These are phyloP conservation scores for Tritrichomonas musculus DNA, from an alignment of 208 protist genomes.

Conservation along the genomic window DNA sequence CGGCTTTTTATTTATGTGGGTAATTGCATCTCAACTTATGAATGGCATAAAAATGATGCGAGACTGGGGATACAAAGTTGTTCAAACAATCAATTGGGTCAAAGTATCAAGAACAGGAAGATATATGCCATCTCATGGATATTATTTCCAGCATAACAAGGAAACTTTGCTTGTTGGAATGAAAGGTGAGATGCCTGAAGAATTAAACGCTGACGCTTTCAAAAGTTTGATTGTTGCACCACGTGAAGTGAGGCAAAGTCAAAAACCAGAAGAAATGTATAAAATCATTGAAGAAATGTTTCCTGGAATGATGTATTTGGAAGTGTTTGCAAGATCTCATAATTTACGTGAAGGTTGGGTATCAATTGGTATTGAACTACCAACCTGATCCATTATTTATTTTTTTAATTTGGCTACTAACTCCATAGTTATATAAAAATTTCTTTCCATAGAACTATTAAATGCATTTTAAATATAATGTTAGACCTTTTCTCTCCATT, in stretches of 20 bases:
- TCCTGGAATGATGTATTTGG: background rate
- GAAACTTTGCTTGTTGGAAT: constrained; percentile 6
- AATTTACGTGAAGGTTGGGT: constrained; percentile 30
- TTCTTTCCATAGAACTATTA: background rate
- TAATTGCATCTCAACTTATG: background rate
- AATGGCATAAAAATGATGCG: background rate
- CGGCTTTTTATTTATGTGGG: constrained; percentile 22
- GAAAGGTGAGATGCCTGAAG: background rate
- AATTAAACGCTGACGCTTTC: background rate
- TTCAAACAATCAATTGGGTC: background rate
- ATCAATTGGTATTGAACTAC: constrained; percentile 21
- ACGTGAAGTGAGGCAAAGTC: background rate
- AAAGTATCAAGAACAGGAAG: background rate
- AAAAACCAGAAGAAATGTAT: constrained; percentile 14
- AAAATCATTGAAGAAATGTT: constrained; percentile 9
- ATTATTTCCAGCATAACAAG: constrained; percentile 33
- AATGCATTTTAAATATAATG: background rate
- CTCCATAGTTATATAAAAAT: background rate
- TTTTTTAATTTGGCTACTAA: no score
- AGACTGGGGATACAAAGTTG: constrained; percentile 20
- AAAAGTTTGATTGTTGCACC: background rate
- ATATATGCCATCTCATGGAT: constrained; percentile 15
- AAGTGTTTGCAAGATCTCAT: constrained; percentile 19
- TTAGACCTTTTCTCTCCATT: background rate
- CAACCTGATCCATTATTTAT: background rate